A percentile compares a stretch with the other conserved stretches of the same genome.
Conservation (phyloP, 2,329 filamentous ascomycete genomes). For the Pseudopyricularia cyperi region DNA sequence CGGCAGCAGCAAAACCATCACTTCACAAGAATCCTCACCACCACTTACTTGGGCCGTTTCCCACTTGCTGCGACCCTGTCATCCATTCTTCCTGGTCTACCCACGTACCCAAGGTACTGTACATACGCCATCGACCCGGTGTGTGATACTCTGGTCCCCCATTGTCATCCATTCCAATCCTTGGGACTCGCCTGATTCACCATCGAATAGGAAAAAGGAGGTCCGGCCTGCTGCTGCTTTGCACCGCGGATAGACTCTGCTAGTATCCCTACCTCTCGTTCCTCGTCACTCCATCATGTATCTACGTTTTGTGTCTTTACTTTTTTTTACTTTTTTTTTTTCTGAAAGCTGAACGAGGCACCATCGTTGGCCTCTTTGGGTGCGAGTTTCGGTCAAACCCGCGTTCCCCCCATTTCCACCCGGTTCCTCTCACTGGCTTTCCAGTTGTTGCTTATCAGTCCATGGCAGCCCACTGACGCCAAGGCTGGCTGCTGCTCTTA, state of each 20-base stretch:
- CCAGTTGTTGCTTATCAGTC: background rate
- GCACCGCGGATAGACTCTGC: background rate
- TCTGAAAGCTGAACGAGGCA: background rate
- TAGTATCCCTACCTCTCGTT: background rate
- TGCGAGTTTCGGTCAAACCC: too few relatives aligned
- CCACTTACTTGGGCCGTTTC: background rate
- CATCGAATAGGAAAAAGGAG: background rate
- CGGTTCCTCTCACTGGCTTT: background rate
- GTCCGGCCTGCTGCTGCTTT: background rate
- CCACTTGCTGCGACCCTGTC: background rate
- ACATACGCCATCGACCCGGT: too few relatives aligned
- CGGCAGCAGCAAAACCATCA: too few relatives aligned
- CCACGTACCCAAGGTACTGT: too few relatives aligned
- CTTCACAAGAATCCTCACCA: too few relatives aligned
- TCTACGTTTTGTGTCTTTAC: background rate
- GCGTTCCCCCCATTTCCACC: background rate
- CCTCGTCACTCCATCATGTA: too few relatives aligned
- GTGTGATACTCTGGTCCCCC: background rate
- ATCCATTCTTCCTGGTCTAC: background rate
- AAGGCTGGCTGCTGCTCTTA: too few relatives aligned
- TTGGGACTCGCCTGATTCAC: background rate
- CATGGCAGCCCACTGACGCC: background rate
- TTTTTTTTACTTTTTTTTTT: too few relatives aligned
- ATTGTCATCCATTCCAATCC: background rate
- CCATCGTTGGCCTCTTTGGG: too few relatives aligned